These are phyloP conservation scores for Ilyonectria robusta DNA, from an alignment of 2,329 filamentous ascomycete genomes.

Conservation along the genomic window DNA sequence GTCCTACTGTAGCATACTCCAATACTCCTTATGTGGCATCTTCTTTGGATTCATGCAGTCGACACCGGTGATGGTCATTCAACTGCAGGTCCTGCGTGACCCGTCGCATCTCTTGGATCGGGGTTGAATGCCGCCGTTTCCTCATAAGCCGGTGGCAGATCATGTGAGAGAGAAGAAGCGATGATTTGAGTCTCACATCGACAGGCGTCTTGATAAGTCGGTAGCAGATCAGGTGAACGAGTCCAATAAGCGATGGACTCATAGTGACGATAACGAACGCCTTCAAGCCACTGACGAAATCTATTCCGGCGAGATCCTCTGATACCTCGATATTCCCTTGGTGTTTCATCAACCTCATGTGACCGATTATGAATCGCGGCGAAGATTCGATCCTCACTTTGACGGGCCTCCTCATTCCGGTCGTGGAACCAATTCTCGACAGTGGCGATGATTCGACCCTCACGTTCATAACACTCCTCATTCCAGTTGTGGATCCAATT, in stretches of 20 bases:
- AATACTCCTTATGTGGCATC: too few relatives aligned
- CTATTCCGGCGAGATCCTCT: too few relatives aligned
- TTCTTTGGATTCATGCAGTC: too few relatives aligned
- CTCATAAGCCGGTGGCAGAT: background rate
- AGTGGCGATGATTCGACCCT: background rate
- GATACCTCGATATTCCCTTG: too few relatives aligned
- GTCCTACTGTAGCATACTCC: too few relatives aligned
- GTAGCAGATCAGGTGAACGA: background rate
- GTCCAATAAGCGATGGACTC: background rate
- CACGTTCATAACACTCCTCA: background rate
- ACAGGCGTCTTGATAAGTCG: constrained; percentile 1
- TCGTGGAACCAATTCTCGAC: background rate
- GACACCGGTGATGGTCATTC: background rate
- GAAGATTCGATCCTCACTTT: background rate
- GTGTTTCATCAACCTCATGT: background rate
- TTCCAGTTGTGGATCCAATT: background rate
- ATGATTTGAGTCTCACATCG: background rate
- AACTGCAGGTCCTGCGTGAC: background rate
- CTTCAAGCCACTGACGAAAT: too few relatives aligned
- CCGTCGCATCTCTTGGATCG: background rate
- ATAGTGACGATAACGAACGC: too few relatives aligned
- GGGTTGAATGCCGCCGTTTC: background rate
- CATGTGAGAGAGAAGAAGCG: background rate
- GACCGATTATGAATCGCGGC: background rate
- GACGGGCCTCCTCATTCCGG: background rate